These are phyloP conservation scores for Cryptosporidium ubiquitum DNA, from an alignment of 169 alveolate species.

Conservation along the genomic window DNA sequence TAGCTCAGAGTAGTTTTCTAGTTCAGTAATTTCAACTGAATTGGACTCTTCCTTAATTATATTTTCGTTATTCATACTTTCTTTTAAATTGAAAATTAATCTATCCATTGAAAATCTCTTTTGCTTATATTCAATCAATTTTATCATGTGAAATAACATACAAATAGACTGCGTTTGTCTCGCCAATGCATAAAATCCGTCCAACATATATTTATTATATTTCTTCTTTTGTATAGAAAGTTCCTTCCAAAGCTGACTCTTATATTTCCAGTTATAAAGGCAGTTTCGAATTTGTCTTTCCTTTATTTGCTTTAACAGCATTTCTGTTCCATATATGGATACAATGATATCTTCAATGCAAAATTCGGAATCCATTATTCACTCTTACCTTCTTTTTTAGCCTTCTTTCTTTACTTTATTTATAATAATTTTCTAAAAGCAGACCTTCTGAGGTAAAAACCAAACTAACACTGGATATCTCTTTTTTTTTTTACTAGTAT, in stretches of 20 bases:
- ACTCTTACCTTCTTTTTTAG: not conserved
- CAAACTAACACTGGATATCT: too few relatives aligned
- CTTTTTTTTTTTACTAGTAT: too few relatives aligned
- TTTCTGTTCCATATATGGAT: conserved; percentile 40
- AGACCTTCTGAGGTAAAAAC: not conserved
- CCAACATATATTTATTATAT: conserved; percentile 63
- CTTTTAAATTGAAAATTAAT: not conserved
- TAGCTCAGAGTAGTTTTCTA: not conserved
- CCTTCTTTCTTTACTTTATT: not conserved
- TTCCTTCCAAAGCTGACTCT: conserved; percentile 23
- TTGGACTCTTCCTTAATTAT: not conserved
- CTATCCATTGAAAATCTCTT: conserved; percentile 25
- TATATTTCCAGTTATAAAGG: conserved; percentile 62
- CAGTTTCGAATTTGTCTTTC: conserved; percentile 49
- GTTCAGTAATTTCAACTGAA: not conserved
- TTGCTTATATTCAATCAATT: conserved; percentile 24
- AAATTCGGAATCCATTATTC: not conserved
- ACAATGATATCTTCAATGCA: conserved; percentile 54
- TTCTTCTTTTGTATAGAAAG: conserved; percentile 33
- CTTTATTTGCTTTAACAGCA: conserved; percentile 46
- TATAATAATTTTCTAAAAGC: not conserved
- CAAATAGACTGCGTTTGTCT: conserved; percentile 69
- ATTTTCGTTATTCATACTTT: not conserved
- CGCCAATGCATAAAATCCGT: conserved; percentile 69
- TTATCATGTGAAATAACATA: conserved; percentile 48